A percentile compares a stretch with the other conserved stretches of the same genome.
These are phyloP conservation scores for Diaporthe ampelina DNA, from an alignment of 2,329 filamentous ascomycete species.

Conservation along the genomic window DNA sequence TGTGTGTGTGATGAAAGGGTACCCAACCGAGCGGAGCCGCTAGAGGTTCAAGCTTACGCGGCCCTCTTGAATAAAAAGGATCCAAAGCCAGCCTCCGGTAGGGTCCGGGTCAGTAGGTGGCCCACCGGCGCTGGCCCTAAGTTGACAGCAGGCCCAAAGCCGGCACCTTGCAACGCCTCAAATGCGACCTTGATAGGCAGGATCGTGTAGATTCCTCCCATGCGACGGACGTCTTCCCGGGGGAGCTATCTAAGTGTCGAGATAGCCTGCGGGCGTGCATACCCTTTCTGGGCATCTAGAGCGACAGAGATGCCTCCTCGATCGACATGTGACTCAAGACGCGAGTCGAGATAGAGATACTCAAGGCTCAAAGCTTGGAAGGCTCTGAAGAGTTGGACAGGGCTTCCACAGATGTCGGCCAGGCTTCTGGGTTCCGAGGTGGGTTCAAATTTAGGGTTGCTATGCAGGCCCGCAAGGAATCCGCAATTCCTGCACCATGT, in stretches of 20 bases:
- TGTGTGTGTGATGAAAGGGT: conserved; percentile 17
- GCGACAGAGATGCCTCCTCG: conserved; percentile 12
- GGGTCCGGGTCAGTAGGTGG: conserved; percentile 20
- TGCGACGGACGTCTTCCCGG: not conserved
- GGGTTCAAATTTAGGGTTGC: conserved; percentile 7
- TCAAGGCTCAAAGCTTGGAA: not conserved
- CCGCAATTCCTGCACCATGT: not conserved
- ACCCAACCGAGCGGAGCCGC: conserved; percentile 41
- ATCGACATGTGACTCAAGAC: conserved; percentile 5
- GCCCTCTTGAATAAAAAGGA: conserved; percentile 35
- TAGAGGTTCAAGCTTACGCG: conserved; percentile 42
- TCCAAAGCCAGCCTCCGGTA: conserved; percentile 22
- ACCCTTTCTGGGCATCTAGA: conserved; percentile 22
- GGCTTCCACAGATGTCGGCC: conserved; percentile 13
- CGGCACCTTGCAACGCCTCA: conserved; percentile 13
- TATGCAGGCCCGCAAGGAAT: conserved; percentile 10
- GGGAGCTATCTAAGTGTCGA: conserved; percentile 7
- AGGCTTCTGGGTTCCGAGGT: conserved; percentile 28
- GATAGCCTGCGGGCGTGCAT: conserved; percentile 13
- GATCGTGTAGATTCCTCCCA: not conserved
- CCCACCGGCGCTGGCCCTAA: conserved; percentile 16
- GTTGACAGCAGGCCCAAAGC: conserved; percentile 14
- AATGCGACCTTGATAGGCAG: conserved; percentile 6
- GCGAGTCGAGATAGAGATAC: conserved; percentile 3
- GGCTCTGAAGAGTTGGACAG: not conserved